A percentile compares a stretch with the other conserved stretches of the same genome.
Evolutionary conservation across 2,329 filamentous ascomycete genomes (phyloP).

Genomic region (Monosporascus ibericus): DNA sequence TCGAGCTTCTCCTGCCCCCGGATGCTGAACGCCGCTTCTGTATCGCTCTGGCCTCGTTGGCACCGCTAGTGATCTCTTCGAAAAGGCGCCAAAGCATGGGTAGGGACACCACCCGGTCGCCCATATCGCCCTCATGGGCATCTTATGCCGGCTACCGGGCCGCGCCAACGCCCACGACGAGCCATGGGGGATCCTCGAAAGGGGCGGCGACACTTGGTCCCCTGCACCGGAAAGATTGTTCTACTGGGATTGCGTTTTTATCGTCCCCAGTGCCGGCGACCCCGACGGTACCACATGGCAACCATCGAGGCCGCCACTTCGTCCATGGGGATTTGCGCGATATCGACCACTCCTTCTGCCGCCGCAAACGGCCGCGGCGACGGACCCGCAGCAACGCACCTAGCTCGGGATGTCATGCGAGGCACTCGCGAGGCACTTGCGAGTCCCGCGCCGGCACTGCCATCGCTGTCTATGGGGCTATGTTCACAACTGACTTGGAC

Average conservation of each 20-base stretch:
- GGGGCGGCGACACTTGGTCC: slow-evolving; percentile 4
- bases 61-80: slow-evolving; percentile 11
- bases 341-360: slow-evolving; percentile 12
- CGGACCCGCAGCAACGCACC: slow-evolving; percentile 6
- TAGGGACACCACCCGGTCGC: slow-evolving; percentile 4
- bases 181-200: slow-evolving; percentile 6
- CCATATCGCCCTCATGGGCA: slow-evolving; percentile 6
- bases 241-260: slow-evolving; percentile 6
- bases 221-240: slow-evolving; percentile 4
- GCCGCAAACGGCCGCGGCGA: too few species aligned
- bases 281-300: slow-evolving; percentile 1
- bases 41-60: slow-evolving; percentile 5
- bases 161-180: slow-evolving; percentile 4
- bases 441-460: slow-evolving; percentile 1
- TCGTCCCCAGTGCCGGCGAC: slow-evolving; percentile 7
- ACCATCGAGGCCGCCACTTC: slow-evolving; percentile 9
- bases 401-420: slow-evolving; percentile 9
- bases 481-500: slow-evolving; percentile 7
- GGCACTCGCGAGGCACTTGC: slow-evolving; percentile 10
- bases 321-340: slow-evolving; percentile 3
- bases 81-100: slow-evolving; percentile 19
- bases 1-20: slow-evolving; percentile 9
- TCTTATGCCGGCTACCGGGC: slow-evolving; percentile 10
- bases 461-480: slow-evolving; percentile 6
- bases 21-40: slow-evolving; percentile 13